These are phyloP conservation scores for Perkinsus chesapeaki DNA, from an alignment of 169 alveolate genomes.

Conservation along the genomic window DNA sequence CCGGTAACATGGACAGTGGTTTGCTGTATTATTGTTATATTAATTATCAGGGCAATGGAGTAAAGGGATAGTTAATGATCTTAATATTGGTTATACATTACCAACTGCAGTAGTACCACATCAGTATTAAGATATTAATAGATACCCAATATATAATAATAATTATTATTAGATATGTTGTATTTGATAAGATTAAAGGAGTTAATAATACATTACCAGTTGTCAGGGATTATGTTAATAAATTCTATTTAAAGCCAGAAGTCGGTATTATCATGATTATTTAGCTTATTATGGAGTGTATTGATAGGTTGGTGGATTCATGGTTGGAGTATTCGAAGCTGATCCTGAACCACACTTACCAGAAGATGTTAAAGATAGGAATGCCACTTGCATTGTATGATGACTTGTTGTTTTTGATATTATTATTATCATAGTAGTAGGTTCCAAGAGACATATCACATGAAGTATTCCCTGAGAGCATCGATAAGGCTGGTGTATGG, in stretches of 20 bases:
- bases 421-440: background rate
- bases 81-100: background rate
- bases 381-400: background rate
- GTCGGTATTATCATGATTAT: background rate
- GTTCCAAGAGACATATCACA: background rate
- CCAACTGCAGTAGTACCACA: slow-evolving; percentile 1
- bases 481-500: slow-evolving; percentile 10
- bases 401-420: background rate
- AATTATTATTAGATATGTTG: background rate
- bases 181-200: background rate
- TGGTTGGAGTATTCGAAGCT: slow-evolving; percentile 14
- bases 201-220: slow-evolving; percentile 2
- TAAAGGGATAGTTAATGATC: background rate
- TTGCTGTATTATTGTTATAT: background rate
- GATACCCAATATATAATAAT: background rate
- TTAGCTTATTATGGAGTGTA: background rate
- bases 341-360: slow-evolving; percentile 5
- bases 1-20: background rate
- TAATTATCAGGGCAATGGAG: background rate
- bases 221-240: background rate
- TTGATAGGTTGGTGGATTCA: background rate
- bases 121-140: background rate
- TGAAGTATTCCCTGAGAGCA: slow-evolving; percentile 1
- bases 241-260: slow-evolving; percentile 13
- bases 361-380: background rate